Evolutionary conservation across 306 rosid species (phyloP), one percentile per base, ranked within the genome.

Genomic region (Calophaca sinica): DNA sequence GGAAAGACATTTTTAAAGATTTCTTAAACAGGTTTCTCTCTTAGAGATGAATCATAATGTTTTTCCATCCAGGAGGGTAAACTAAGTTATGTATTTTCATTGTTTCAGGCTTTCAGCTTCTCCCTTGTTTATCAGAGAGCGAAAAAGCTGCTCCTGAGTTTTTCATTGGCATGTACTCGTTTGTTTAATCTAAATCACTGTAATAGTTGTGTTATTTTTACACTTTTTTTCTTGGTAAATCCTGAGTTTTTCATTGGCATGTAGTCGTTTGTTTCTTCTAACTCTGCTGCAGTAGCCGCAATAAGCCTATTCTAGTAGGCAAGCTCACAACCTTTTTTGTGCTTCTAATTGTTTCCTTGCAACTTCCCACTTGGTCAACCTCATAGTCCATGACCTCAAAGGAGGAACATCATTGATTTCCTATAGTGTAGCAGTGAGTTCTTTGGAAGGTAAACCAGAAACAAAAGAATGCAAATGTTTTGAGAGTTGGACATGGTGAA

Each of bases 41-140:
- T 67, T 87, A n/a, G 89, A 81, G 94, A 87, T 79, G 89, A 81
- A 61, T 69, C 71, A 28, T 10, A 69, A 63, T 39, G 70, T 3
- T 75, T 75, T 32, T 65, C 28, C 87, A 74, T 86, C 92, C 89
- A 84, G 84, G 92, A 81, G 90, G 74, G 86, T 61, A 62, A 38
- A 78, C 86, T 82, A 74, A 66, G 26, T 57, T 53, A 35, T 15
- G 20, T 44, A 45, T 77, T 28, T 41, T 7, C 31, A 5, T 28
- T 31, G 32, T 51, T 35, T 50, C 9, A 51, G 6, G 62, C 72
- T 67, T 65, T 68, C 32, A 8, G 32, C 13, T 60, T 60, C 48
- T n/a, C 10, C 4, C 5, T 64, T 39, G 58, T 60, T 76, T 55
- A 6, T 38, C 4, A 32, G 76, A 58, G 83, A 55, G 73, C 33